A percentile compares a stretch with the other conserved stretches of the same genome.
Conservation (phyloP, 139 green algal genomes). For the Chlorella vulgaris region DNA sequence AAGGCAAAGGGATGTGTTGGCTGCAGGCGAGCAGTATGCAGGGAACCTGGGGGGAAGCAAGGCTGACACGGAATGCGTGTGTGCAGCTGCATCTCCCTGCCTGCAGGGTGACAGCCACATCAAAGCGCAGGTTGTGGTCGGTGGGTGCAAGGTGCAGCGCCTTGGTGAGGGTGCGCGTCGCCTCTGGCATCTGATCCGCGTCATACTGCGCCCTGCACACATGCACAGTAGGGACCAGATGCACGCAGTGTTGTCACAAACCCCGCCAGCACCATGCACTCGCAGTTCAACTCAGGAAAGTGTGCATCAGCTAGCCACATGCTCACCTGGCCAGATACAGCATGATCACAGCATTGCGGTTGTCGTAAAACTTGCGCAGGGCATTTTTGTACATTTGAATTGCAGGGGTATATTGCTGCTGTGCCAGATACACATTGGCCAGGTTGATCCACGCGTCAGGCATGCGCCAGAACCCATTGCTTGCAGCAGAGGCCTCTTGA, state of each 20-base stretch:
- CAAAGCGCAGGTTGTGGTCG: constrained; percentile 77
- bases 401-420: constrained; percentile 59
- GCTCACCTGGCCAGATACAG: constrained; percentile 50
- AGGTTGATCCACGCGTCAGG: constrained; percentile 74
- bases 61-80: no score
- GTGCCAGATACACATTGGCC: constrained; percentile 74
- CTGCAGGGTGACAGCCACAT: constrained; percentile 85
- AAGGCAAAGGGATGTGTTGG: neutral
- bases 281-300: neutral
- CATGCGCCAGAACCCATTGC: constrained; percentile 61
- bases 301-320: neutral
- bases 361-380: constrained; percentile 61
- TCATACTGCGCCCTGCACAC: constrained; percentile 79
- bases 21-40: neutral
- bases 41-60: neutral
- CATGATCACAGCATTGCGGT: constrained; percentile 48
- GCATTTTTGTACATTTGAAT: constrained; percentile 73
- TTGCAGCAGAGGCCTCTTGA: constrained; percentile 67
- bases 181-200: constrained; percentile 57
- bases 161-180: constrained; percentile 65
- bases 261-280: neutral
- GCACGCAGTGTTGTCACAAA: neutral
- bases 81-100: constrained; percentile 29
- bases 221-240: no score
- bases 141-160: constrained; percentile 80